These are phyloP conservation scores for Diplodia scrobiculata DNA, from an alignment of 2,329 filamentous ascomycete genomes.

Conservation along the genomic window DNA sequence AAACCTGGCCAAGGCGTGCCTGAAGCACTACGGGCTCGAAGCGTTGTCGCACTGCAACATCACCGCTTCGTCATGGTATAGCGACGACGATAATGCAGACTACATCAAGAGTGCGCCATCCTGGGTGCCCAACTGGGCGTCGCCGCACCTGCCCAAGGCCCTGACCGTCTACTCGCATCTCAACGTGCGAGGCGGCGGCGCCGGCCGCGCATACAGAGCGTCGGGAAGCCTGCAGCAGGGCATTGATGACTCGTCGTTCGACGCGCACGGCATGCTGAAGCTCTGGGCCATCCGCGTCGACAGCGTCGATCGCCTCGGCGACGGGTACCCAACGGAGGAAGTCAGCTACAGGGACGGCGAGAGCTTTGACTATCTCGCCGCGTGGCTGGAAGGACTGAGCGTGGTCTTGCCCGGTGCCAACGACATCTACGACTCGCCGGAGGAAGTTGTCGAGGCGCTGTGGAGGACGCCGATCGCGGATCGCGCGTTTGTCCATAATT, in stretches of 20 bases:
- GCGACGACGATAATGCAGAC: neutral
- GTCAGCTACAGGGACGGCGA: neutral
- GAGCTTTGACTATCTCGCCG: neutral
- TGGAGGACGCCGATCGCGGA: slow-evolving; percentile 13
- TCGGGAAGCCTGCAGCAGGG: neutral
- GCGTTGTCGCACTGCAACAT: slow-evolving; percentile 4
- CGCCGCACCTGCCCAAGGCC: neutral
- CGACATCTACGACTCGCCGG: neutral
- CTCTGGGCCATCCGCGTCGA: slow-evolving; percentile 14
- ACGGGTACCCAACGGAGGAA: neutral
- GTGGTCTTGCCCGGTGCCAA: neutral
- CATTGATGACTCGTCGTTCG: neutral
- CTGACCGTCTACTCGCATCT: slow-evolving; percentile 13
- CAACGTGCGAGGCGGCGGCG: neutral
- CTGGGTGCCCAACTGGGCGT: slow-evolving; percentile 22
- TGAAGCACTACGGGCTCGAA: slow-evolving; percentile 16
- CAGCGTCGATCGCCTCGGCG: neutral
- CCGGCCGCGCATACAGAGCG: slow-evolving; percentile 3
- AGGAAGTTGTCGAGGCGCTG: neutral
- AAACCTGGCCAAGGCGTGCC: neutral
- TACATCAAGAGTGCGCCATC: neutral
- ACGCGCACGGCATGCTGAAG: neutral
- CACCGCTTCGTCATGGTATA: neutral
- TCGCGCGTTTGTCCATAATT: slow-evolving; percentile 7
- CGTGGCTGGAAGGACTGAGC: neutral